Evolutionary conservation across 352 stramenopile genomes (phyloP), one percentile per base, ranked within the genome.

Genomic region (Phytophthora melonis): DNA sequence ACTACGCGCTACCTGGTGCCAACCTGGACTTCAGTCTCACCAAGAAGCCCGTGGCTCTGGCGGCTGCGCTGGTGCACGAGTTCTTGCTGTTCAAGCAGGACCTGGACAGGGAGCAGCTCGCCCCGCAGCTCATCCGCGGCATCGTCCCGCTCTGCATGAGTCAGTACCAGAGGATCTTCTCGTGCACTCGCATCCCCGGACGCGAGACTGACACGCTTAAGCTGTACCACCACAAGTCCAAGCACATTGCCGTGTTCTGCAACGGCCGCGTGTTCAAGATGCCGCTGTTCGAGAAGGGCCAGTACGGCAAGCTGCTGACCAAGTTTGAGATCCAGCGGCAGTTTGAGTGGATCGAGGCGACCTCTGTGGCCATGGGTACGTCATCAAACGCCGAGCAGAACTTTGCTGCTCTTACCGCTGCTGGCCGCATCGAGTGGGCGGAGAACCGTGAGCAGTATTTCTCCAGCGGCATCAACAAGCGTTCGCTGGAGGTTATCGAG

Each of bases 121-220:
- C 89, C 1, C 91, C 91, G 6, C 86, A 95, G 74, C 82, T 94
- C 47, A 93, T 98, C 25, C 86, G 89, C 23, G 89, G 89, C 57
- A 86, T 96, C 45, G 90, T 97, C 41, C 93, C 93, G 47, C 83
- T 97, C 10, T 98, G 93, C 76, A 98, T 98, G 93, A 86, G 70
- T 63, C 93, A 98, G 78, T 98, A 97, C 76, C 74, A 92, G 55
- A 89, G 92, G 34, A 96, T 97, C 58, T 98, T 98, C 64, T 89
- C 81, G 41, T 97, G 91, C 67, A 97, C 89, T 58, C 89, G 93
- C n/a, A 85, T 97, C 34, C 93, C 93, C 0, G 91, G 92, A 18
- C 88, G 89, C 21, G 92, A 98, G 55, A 81, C 86, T n/a, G 92
- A 98, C 71, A 71, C 77, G 25, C 75, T 98, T 9, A 91, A 96